phyloP scores from a whole-genome alignment of 2,329 filamentous ascomycete genomes.

The Phyllosticta citrichinensis region DNA sequence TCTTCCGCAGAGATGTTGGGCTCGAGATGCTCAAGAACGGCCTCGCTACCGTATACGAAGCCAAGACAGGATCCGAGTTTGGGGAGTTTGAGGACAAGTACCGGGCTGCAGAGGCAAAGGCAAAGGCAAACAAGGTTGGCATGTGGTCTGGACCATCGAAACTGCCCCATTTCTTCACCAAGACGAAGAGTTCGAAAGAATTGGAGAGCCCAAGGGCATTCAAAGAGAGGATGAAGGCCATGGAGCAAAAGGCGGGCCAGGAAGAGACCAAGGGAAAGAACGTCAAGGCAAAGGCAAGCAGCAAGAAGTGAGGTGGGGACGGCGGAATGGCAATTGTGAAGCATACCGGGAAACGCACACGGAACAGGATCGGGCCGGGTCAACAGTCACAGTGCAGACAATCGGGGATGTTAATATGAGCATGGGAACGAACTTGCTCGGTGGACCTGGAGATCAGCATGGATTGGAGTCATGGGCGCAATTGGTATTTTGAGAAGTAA shows the following conservation, averaged over 20 bases:
- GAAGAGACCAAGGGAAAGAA: conserved; percentile 10
- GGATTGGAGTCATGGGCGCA: background rate
- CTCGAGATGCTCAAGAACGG: conserved; percentile 80
- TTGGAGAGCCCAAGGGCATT: conserved; percentile 80
- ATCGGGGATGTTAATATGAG: background rate
- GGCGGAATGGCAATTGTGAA: background rate
- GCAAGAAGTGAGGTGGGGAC: background rate
- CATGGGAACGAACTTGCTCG: background rate
- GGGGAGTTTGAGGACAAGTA: conserved; percentile 57
- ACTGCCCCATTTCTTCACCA: conserved; percentile 35
- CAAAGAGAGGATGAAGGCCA: conserved; percentile 52
- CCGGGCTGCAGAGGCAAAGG: conserved; percentile 51
- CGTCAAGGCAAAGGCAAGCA: background rate
- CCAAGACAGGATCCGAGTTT: conserved; percentile 81
- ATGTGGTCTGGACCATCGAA: conserved; percentile 56
- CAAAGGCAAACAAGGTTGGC: conserved; percentile 31
- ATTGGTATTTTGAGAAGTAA: background rate
- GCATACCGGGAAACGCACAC: background rate
- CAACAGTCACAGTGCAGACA: background rate
- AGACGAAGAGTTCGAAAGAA: conserved; percentile 34
- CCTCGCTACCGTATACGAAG: conserved; percentile 86
- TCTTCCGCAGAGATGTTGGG: conserved; percentile 71
- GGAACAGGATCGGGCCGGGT: background rate
- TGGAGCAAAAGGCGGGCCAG: conserved; percentile 28
- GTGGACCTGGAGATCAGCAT: background rate